Percentiles rank a stretch among this genome's conserved stretches.
phyloP scores from a whole-genome alignment of 257 asterid species.

The Jacaranda copaia region DNA sequence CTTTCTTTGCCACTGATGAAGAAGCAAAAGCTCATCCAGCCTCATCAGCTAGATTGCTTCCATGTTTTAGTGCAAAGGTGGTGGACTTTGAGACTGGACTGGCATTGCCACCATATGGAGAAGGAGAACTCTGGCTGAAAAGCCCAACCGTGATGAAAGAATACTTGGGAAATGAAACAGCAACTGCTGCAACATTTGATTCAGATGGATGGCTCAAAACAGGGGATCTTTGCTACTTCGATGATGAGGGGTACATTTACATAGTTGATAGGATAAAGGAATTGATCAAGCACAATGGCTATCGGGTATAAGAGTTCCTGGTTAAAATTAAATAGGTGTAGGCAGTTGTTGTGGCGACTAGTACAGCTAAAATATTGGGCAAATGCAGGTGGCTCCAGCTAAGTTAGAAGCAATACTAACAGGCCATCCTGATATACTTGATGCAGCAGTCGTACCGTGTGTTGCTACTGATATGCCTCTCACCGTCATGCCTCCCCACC shows the following conservation, averaged over 20 bases:
- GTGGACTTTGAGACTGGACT: constrained; percentile 64
- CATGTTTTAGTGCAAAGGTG: constrained; percentile 70
- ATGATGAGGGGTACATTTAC: constrained; percentile 71
- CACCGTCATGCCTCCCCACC: background rate
- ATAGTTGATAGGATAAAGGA: constrained; percentile 79
- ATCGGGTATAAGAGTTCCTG: constrained; percentile 57
- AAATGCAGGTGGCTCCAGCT: constrained; percentile 87
- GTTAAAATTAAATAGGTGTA: background rate
- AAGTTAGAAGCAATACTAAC: constrained; percentile 78
- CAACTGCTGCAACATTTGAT: constrained; percentile 69
- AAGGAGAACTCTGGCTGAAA: constrained; percentile 78
- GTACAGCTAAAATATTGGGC: constrained; percentile 9
- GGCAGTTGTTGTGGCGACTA: background rate
- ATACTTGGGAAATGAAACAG: constrained; percentile 68
- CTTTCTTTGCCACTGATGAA: constrained; percentile 57
- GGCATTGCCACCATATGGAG: constrained; percentile 55
- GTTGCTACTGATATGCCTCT: constrained; percentile 28
- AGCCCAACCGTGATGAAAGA: constrained; percentile 82
- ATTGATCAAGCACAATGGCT: constrained; percentile 86
- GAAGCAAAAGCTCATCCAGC: constrained; percentile 70
- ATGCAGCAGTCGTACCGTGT: constrained; percentile 85
- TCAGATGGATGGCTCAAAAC: constrained; percentile 77
- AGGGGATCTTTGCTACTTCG: constrained; percentile 79
- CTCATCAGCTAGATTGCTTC: constrained; percentile 64
- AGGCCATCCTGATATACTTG: constrained; percentile 68